These are phyloP conservation scores for Boeremia exigua DNA, from an alignment of 2,329 filamentous ascomycete genomes.

Conservation along the genomic window DNA sequence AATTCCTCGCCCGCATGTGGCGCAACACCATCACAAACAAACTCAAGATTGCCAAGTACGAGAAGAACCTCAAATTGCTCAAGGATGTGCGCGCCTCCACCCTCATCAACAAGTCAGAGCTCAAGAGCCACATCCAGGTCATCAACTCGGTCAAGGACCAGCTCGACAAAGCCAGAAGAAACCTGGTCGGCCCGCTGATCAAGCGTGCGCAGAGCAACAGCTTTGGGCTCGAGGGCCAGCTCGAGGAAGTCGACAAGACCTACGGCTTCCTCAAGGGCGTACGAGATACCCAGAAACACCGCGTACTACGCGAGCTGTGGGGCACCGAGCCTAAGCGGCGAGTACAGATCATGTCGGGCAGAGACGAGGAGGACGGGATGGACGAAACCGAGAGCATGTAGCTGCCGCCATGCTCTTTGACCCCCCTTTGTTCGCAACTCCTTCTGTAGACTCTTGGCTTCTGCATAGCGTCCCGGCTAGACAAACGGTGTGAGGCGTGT, in stretches of 20 bases:
- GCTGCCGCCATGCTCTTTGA: background rate
- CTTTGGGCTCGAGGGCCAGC: slow-evolving; percentile 82
- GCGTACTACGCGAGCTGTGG: slow-evolving; percentile 78
- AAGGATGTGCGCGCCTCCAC: slow-evolving; percentile 81
- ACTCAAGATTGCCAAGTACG: slow-evolving; percentile 81
- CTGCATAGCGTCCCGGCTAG: slow-evolving; percentile 1
- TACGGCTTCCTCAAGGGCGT: slow-evolving; percentile 78
- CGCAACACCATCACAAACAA: slow-evolving; percentile 81
- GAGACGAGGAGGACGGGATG: slow-evolving; percentile 22
- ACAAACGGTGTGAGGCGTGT: background rate
- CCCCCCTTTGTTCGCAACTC: background rate
- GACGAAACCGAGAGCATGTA: slow-evolving; percentile 23
- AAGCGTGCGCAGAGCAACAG: slow-evolving; percentile 71
- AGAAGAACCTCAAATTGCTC: slow-evolving; percentile 84
- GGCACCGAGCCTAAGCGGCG: slow-evolving; percentile 36
- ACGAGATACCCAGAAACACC: slow-evolving; percentile 79
- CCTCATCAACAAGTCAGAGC: slow-evolving; percentile 82
- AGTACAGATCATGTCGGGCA: slow-evolving; percentile 34
- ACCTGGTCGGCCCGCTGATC: slow-evolving; percentile 84
- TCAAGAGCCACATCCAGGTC: slow-evolving; percentile 85
- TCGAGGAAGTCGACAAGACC: slow-evolving; percentile 79
- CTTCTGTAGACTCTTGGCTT: background rate
- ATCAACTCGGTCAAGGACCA: slow-evolving; percentile 84
- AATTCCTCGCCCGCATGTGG: slow-evolving; percentile 86
- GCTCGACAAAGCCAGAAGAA: slow-evolving; percentile 81